These are phyloP conservation scores for Cladophialophora immunda DNA, from an alignment of 2,329 filamentous ascomycete genomes.

Conservation along the genomic window DNA sequence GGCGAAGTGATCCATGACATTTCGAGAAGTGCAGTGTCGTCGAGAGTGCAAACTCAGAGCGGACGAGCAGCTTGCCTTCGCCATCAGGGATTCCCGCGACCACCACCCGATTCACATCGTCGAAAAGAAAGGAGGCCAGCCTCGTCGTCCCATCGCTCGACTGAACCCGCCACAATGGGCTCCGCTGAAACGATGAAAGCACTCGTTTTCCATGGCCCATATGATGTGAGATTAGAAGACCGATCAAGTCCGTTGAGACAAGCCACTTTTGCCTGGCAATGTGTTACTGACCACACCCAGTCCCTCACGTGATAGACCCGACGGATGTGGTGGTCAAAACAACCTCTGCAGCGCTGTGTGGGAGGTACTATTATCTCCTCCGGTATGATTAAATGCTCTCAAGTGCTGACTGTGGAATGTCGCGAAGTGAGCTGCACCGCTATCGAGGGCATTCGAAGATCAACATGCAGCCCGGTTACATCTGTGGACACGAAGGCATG, in stretches of 20 bases:
- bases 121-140: neutral
- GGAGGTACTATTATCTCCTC: slow-evolving; percentile 66
- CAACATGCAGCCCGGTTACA: slow-evolving; percentile 68
- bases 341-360: slow-evolving; percentile 83
- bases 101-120: neutral
- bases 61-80: neutral
- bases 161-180: neutral
- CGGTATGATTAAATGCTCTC: too few relatives aligned
- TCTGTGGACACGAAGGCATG: slow-evolving; percentile 87
- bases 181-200: slow-evolving; percentile 15
- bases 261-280: neutral
- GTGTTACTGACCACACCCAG: neutral
- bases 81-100: neutral
- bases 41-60: neutral
- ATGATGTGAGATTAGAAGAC: slow-evolving; percentile 22
- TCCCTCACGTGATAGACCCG: slow-evolving; percentile 52
- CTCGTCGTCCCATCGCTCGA: neutral
- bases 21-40: neutral
- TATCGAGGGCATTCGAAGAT: slow-evolving; percentile 76
- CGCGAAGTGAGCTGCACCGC: slow-evolving; percentile 78
- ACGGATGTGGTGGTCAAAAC: slow-evolving; percentile 85
- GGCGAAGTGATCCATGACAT: neutral
- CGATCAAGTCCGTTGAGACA: slow-evolving; percentile 4
- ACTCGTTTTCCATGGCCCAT: slow-evolving; percentile 22
- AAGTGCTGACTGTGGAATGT: slow-evolving; percentile 1